These are phyloP conservation scores for Penicillium silybi DNA, from an alignment of 495 filamentous ascomycete species.

Conservation along the genomic window DNA sequence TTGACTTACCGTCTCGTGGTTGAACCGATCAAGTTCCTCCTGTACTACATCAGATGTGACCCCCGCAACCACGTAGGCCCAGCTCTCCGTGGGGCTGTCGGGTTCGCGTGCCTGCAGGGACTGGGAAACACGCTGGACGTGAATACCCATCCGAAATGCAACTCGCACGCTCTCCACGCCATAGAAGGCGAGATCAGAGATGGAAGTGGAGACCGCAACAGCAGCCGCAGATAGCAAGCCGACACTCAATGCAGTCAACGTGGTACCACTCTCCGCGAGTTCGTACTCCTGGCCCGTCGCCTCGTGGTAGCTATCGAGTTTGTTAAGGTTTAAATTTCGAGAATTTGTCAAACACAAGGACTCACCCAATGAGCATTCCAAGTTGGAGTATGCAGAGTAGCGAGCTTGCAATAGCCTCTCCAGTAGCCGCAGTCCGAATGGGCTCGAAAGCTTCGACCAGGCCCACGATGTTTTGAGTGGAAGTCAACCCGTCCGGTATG, in stretches of 20 bases:
- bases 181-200: constrained; percentile 15
- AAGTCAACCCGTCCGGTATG: constrained; percentile 26
- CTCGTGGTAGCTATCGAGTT: constrained; percentile 11
- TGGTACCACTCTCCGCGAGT: constrained; percentile 18
- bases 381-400: constrained; percentile 35
- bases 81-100: constrained; percentile 22
- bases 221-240: constrained; percentile 37
- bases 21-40: constrained; percentile 30
- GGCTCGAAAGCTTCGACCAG: constrained; percentile 24
- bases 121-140: constrained; percentile 30
- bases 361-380: constrained; percentile 37
- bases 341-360: constrained; percentile 1
- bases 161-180: constrained; percentile 31
- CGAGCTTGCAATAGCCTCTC: constrained; percentile 34
- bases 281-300: constrained; percentile 19
- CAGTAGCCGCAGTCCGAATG: constrained; percentile 27
- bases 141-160: constrained; percentile 36
- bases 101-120: constrained; percentile 28
- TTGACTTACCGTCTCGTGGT: constrained; percentile 9
- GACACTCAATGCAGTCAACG: constrained; percentile 35
- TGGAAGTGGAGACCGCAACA: constrained; percentile 27
- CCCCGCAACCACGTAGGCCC: constrained; percentile 40
- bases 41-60: constrained; percentile 29
- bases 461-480: constrained; percentile 34
- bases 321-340: not conserved